Conservation (phyloP, 164 flowering plant species). For the grape (Vitis vinifera) region ASM3070453v1 NC_081811.1:29186001-29186500, state of each 20-base stretch:
- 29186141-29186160: background rate
- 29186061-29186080: background rate
- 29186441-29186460: slow-evolving; percentile 64
- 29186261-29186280: slow-evolving; percentile 74
- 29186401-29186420: slow-evolving; percentile 70
- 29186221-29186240: slow-evolving; percentile 43
- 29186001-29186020: background rate
- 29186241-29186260: slow-evolving; percentile 75
- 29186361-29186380: slow-evolving; percentile 60
- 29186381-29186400: slow-evolving; percentile 71
- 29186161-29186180: background rate
- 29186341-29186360: slow-evolving; percentile 61
- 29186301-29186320: slow-evolving; percentile 43
- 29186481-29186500: slow-evolving; percentile 68
- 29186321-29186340: slow-evolving; percentile 73
- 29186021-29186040: background rate
- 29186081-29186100: background rate
- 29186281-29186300: slow-evolving; percentile 72
- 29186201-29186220: slow-evolving; percentile 11
- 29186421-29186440: slow-evolving; percentile 61
- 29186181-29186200: background rate
- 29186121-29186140: background rate
- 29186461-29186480: slow-evolving; percentile 63
- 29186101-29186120: background rate
- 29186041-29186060: background rate